Evolutionary conservation across 345 rosid genomes (phyloP), one percentile per base, ranked within the genome.

Genomic region (Eucalyptus tenuipes): DNA sequence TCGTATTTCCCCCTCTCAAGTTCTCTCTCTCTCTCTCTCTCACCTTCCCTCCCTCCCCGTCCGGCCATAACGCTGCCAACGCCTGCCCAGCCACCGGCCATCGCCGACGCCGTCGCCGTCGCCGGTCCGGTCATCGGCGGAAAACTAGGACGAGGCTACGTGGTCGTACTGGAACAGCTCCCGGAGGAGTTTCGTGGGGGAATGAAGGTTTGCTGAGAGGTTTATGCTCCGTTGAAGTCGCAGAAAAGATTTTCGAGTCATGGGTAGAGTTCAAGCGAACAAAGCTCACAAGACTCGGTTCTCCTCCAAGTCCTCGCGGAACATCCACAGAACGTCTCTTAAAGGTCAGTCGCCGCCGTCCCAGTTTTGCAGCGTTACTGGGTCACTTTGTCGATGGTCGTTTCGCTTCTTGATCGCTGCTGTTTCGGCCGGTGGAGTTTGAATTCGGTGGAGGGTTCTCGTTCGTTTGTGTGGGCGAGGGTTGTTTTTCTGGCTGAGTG

Each of bases 211-310:
- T 75, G 47, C 47, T 75, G 47, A 75, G 82, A 75, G 82, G 82
- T 20, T 75, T 75, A 7, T 22, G 27, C 82, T 75, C 24, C 82
- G 82, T 40, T 75, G 7, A 75, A 44, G 82, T 75, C 14, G 82
- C 47, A 11, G 29, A 37, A 75, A 75, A 75, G 82, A 40, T 75
- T 75, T 27, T 14, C 37, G 82, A 40, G 82, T 40, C 82, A 89
- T 89, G 90, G 90, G 90, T 42, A 93, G 98, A 91, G 94, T 88
- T 91, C 99, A 98, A 91, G 93, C 93, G 18, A 98, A 97, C 88
- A 98, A 98, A 88, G 45, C 97, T 87, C 99, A 98, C 93, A 97
- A 96, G 90, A 86, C 98, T 44, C 94, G 99, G 45, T 95, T 95
- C 89, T 89, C 97, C 40, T 92, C 98, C 89, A 98, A 96, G 89